phyloP scores from a whole-genome alignment of 352 stramenopile species.

The Phytophthora tubulina region DNA sequence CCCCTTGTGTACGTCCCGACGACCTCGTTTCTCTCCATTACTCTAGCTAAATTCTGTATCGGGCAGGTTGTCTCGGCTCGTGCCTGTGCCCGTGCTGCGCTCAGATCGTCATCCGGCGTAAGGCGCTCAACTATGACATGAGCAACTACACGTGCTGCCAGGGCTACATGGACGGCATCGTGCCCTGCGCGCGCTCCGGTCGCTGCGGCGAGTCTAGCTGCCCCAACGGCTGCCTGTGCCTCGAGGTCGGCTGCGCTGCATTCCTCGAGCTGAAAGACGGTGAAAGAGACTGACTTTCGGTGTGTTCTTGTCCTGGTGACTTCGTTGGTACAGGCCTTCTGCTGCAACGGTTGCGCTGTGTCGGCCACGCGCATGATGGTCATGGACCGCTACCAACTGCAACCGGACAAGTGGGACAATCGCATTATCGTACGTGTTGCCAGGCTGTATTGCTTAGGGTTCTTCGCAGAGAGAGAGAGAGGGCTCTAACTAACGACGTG shows the following conservation, averaged over 20 bases:
- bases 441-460: not conserved
- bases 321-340: constrained; percentile 60
- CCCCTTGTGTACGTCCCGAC: constrained; percentile 77
- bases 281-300: not conserved
- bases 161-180: constrained; percentile 92
- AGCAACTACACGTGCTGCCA: constrained; percentile 94
- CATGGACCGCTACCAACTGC: constrained; percentile 92
- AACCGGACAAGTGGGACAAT: constrained; percentile 94
- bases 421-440: constrained; percentile 84
- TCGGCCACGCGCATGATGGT: constrained; percentile 91
- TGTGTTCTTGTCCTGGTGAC: not conserved
- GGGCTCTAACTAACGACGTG: constrained; percentile 6
- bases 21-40: not conserved
- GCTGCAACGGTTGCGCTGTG: constrained; percentile 91
- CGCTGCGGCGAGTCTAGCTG: constrained; percentile 88
- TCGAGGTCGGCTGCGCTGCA: constrained; percentile 67
- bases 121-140: constrained; percentile 93
- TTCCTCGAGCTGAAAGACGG: not conserved
- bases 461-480: not conserved
- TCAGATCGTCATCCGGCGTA: constrained; percentile 92
- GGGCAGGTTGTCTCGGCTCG: constrained; percentile 65
- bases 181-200: constrained; percentile 88
- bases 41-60: constrained; percentile 11
- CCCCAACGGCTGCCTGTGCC: constrained; percentile 91
- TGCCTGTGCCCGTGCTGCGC: constrained; percentile 91